These are phyloP conservation scores for Diaporthe sp. DNA, from an alignment of 2,329 filamentous ascomycete genomes.

Conservation along the genomic window DNA sequence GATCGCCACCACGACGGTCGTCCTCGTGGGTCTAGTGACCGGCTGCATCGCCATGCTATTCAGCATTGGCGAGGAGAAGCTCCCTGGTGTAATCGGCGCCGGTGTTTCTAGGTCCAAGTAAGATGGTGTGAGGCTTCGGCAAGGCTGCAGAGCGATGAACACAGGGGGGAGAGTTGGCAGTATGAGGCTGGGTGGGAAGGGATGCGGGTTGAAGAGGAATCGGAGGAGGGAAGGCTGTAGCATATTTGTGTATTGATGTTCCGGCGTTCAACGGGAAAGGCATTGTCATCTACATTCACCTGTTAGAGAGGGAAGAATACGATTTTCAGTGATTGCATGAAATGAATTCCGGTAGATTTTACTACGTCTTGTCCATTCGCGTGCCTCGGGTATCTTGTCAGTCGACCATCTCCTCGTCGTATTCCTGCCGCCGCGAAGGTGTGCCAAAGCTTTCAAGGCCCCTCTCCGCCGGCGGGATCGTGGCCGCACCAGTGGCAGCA, in stretches of 20 bases:
- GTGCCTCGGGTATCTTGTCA: slow-evolving; percentile 13
- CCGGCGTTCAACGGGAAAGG: slow-evolving; percentile 45
- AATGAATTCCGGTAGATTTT: neutral
- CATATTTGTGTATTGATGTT: slow-evolving; percentile 40
- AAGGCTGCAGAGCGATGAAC: neutral
- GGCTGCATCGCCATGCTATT: slow-evolving; percentile 84
- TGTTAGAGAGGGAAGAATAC: slow-evolving; percentile 41
- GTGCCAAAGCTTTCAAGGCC: slow-evolving; percentile 63
- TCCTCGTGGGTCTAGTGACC: slow-evolving; percentile 75
- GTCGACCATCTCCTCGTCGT: slow-evolving; percentile 45
- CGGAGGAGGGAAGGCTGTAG: slow-evolving; percentile 30
- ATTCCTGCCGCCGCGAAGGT: slow-evolving; percentile 52
- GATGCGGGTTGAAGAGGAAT: neutral
- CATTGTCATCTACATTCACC: slow-evolving; percentile 42
- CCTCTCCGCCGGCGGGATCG: slow-evolving; percentile 50
- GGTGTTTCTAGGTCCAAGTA: slow-evolving; percentile 84
- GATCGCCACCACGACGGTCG: slow-evolving; percentile 79
- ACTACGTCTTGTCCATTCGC: neutral
- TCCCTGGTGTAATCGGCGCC: slow-evolving; percentile 96
- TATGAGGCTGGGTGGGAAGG: neutral
- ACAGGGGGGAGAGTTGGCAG: neutral
- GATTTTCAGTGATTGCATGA: slow-evolving; percentile 21
- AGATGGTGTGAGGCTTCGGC: slow-evolving; percentile 5
- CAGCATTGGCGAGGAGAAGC: slow-evolving; percentile 85
- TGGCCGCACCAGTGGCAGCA: slow-evolving; percentile 43